phyloP scores from a whole-genome alignment of 345 rosid genomes.

The Eucalyptus globulus region DNA sequence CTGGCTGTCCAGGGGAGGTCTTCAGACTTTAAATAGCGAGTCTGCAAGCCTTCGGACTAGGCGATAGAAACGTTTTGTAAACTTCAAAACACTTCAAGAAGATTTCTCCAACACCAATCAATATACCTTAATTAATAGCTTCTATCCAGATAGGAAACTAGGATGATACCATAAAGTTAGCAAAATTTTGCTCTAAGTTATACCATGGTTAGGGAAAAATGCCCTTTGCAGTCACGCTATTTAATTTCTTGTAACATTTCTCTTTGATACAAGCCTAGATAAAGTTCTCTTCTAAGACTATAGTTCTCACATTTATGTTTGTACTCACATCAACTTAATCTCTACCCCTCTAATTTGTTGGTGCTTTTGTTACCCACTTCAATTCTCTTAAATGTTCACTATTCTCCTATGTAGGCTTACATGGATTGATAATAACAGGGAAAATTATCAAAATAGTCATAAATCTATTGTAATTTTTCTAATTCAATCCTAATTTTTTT shows the following conservation, averaged over 20 bases:
- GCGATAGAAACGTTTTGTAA: too few relatives aligned
- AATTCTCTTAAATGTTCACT: neutral
- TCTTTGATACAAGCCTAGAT: neutral
- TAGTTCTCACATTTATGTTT: neutral
- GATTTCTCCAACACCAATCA: too few relatives aligned
- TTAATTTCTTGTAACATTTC: neutral
- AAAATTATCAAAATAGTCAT: too few relatives aligned
- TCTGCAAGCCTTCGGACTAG: too few relatives aligned
- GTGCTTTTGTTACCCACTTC: neutral
- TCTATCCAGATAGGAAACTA: neutral
- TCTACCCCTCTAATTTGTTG: neutral
- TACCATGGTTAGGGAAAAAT: neutral
- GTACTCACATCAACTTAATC: neutral
- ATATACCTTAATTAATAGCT: neutral
- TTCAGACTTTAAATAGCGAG: too few relatives aligned
- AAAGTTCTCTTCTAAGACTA: neutral
- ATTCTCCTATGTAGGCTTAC: neutral
- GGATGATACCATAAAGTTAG: neutral
- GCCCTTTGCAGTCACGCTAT: neutral
- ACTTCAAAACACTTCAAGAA: too few relatives aligned
- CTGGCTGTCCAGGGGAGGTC: too few relatives aligned
- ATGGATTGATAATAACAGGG: neutral
- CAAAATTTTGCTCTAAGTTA: neutral
- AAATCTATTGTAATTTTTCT: too few relatives aligned
- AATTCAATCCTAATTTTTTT: too few relatives aligned